Base-by-base conservation (phyloP, 2,329 filamentous ascomycete genomes). In the Cytospora piceicola region DNA sequence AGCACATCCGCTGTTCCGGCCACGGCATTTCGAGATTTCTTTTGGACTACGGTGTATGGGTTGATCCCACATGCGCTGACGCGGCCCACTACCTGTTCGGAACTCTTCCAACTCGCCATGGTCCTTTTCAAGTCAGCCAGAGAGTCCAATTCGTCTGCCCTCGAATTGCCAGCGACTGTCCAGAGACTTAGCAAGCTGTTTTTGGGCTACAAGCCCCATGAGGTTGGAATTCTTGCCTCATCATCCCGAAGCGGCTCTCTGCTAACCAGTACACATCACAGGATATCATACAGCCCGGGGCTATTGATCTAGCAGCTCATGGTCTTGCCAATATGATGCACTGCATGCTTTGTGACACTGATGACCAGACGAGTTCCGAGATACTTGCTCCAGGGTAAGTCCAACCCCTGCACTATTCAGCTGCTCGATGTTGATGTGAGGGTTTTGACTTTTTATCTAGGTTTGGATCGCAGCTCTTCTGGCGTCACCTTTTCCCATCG, bases 401-500 rank as follows among this genome's bases (percentile, higher is more conserved):
- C 1, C 22, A 15, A 7, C 11, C 14, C 32, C 24, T 34, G 29
- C 12, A 14, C 24, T 51, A 0, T 14, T 36, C 11, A 1, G 29
- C 29, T 29, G 14, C 51, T n/a, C 52, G 46, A 20, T 24, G 46
- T 14, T 49, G 46, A 49, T 2, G 0, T 24, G n/a, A 14, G 11
- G 11, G n/a, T 20, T 2, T 53, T 63, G 54, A 70, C 52, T 64
- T 70, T 20, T 49, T 63, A 9, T 70, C 69, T 4, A 66, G 69
- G 24, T 74, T 80, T 56, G 79, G 82, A 12, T 78, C 80, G 60
- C 76, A 77, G 3, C 73, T 93, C 1, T 86, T 93, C 70, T 85
- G 82, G 72, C 84, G 79, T 63, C 88, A 90, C 71, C 78, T 93
- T 0, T 92, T 92, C 70, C 90, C 90, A 0, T 80, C 82, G 1